These are phyloP conservation scores for Bolboschoenus planiculmis DNA, from an alignment of 176 grass and related monocot genomes.

Conservation along the genomic window DNA sequence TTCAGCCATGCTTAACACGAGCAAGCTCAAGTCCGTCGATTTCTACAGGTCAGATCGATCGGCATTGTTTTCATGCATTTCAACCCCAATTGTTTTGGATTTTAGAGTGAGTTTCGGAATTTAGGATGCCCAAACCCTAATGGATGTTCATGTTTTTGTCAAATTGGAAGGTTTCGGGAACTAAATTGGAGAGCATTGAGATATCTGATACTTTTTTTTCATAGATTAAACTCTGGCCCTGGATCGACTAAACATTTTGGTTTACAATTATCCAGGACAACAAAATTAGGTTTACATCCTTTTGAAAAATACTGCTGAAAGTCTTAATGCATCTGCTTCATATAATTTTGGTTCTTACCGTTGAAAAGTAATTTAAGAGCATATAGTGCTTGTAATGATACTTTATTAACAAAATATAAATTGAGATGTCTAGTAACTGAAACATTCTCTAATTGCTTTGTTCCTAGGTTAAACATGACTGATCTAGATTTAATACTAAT, in stretches of 20 bases:
- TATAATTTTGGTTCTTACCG: neutral
- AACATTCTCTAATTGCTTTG: neutral
- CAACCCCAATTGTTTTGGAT: neutral
- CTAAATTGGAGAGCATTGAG: neutral
- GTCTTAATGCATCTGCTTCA: neutral
- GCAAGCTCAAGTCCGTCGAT: conserved; percentile 98
- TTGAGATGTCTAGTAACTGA: neutral
- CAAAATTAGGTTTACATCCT: neutral
- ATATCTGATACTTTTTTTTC: neutral
- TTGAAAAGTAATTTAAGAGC: neutral
- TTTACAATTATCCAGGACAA: too few species aligned
- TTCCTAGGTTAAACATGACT: neutral
- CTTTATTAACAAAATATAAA: neutral
- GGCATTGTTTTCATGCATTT: neutral
- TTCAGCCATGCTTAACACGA: conserved; percentile 66
- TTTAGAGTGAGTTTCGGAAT: neutral
- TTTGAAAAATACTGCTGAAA: neutral
- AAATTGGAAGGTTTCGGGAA: neutral
- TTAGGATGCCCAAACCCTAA: neutral
- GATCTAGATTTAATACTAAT: neutral
- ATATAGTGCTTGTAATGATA: neutral
- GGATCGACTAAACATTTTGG: neutral
- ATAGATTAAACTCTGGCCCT: neutral
- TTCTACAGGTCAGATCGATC: conserved; percentile 73
- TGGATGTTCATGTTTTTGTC: neutral